Evolutionary conservation across 2,329 filamentous ascomycete genomes (phyloP).

Genomic region (Scedosporium boydii): DNA sequence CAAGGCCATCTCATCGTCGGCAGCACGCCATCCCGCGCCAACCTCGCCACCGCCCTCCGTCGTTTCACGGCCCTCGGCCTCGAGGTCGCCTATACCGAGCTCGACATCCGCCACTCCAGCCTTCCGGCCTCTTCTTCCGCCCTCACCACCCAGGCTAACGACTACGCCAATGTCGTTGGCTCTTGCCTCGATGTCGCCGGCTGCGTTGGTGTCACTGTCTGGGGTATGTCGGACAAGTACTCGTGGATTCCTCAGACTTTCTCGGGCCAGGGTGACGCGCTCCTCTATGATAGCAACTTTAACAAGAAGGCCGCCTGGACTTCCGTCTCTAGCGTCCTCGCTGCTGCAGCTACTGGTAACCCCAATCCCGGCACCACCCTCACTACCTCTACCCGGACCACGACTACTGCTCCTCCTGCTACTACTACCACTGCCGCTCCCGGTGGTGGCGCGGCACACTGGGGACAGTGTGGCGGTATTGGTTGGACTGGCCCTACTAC

Average conservation of each 20-base stretch:
- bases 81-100: conserved; percentile 57
- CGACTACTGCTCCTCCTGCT: neutral
- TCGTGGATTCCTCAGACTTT: conserved; percentile 7
- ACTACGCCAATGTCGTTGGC: conserved; percentile 47
- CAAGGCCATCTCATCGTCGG: conserved; percentile 44
- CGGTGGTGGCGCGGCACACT: conserved; percentile 15
- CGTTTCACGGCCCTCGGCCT: conserved; percentile 39
- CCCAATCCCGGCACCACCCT: neutral
- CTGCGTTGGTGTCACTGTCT: conserved; percentile 56
- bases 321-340: conserved; percentile 24
- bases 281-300: neutral
- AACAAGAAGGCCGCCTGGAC: conserved; percentile 8
- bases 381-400: neutral
- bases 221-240: conserved; percentile 9
- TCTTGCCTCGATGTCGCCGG: conserved; percentile 48
- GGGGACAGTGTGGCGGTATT: conserved; percentile 27
- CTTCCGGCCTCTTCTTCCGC: neutral
- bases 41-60: conserved; percentile 37
- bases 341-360: conserved; percentile 16
- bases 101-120: conserved; percentile 43
- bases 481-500: conserved; percentile 24
- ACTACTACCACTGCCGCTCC: conserved; percentile 15
- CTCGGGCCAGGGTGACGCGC: neutral
- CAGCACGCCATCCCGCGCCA: conserved; percentile 23
- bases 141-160: conserved; percentile 35